phyloP scores from a whole-genome alignment of 2,329 filamentous ascomycete genomes.

The Pseudogymnoascus sp. region DNA sequence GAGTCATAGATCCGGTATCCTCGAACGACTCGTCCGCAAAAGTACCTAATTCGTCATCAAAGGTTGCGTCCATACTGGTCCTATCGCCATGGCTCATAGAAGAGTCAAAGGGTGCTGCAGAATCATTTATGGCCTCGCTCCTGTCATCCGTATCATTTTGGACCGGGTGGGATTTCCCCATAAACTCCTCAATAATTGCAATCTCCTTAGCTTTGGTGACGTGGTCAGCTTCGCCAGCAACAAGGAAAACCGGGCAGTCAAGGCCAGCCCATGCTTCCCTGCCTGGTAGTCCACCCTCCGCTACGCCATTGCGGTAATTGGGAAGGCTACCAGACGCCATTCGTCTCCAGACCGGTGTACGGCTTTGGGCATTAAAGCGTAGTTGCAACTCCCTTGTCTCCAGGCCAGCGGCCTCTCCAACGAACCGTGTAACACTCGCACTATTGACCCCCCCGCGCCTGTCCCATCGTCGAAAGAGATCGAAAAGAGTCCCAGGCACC shows the following conservation, averaged over 20 bases:
- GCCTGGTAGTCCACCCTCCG: conserved; percentile 61
- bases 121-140: conserved; percentile 38
- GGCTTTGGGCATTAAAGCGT: conserved; percentile 75
- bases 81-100: not conserved
- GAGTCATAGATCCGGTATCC: not conserved
- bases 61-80: not conserved
- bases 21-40: not conserved
- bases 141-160: conserved; percentile 22
- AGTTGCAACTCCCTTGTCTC: conserved; percentile 62
- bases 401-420: conserved; percentile 57
- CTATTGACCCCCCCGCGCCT: conserved; percentile 71
- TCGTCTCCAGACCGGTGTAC: conserved; percentile 72
- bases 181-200: conserved; percentile 51
- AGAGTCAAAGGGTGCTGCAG: conserved; percentile 42
- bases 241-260: conserved; percentile 66
- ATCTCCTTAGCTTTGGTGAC: conserved; percentile 68
- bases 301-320: conserved; percentile 43
- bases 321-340: conserved; percentile 71
- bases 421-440: conserved; percentile 70
- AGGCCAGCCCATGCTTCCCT: conserved; percentile 65
- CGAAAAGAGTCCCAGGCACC: conserved; percentile 66
- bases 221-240: conserved; percentile 69
- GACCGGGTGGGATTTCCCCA: conserved; percentile 26
- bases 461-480: conserved; percentile 72
- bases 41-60: not conserved